A percentile compares a stretch with the other conserved stretches of the same genome.
phyloP scores from a whole-genome alignment of 306 rosid genomes.

The Adenanthera pavonina region DNA sequence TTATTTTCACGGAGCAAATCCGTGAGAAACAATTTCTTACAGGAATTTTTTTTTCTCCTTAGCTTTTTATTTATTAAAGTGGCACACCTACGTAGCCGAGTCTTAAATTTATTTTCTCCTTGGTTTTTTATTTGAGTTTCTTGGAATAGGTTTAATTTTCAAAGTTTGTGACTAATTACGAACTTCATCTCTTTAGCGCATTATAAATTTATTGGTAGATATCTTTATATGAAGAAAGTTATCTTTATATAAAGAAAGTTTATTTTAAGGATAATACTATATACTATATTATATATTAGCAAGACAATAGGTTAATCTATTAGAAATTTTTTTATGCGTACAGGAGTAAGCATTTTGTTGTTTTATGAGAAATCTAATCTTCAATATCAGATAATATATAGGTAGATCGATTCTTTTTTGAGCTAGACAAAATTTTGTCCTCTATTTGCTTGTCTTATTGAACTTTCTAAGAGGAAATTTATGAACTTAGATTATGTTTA shows the following conservation, averaged over 20 bases:
- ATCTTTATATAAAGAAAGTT: too few relatives aligned
- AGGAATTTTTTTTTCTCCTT: too few relatives aligned
- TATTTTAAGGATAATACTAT: neutral
- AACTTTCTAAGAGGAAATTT: neutral
- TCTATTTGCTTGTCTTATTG: slow-evolving; percentile 8
- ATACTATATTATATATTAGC: too few relatives aligned
- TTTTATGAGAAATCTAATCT: neutral
- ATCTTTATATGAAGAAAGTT: neutral
- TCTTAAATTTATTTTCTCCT: neutral
- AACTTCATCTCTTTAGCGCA: slow-evolving; percentile 28
- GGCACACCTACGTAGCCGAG: too few relatives aligned
- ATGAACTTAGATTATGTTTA: slow-evolving; percentile 13
- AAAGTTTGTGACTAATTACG: slow-evolving; percentile 11
- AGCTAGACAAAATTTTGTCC: neutral
- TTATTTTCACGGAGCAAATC: too few relatives aligned
- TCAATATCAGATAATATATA: neutral
- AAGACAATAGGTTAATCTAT: neutral
- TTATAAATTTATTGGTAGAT: neutral
- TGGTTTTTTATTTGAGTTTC: neutral
- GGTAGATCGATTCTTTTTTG: neutral
- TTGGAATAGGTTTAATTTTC: neutral
- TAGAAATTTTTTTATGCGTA: neutral
- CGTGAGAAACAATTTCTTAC: too few relatives aligned
- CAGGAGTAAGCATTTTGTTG: slow-evolving; percentile 13
- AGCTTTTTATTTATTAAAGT: too few relatives aligned